These are phyloP conservation scores for Hygrophorus russula DNA, from an alignment of 768 basidiomycete species.

Conservation along the genomic window DNA sequence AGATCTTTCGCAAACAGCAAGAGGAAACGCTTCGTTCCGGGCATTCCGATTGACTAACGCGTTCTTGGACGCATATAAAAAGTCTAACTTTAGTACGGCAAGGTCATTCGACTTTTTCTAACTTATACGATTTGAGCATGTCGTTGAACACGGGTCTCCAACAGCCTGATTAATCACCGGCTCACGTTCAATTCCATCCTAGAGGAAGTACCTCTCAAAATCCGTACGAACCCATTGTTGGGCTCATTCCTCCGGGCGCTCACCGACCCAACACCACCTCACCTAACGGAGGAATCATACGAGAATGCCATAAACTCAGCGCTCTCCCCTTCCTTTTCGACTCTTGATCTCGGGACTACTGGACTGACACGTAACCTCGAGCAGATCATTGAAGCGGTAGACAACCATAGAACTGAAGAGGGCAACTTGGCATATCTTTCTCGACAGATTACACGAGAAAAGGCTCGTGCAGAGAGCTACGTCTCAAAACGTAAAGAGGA, in stretches of 20 bases:
- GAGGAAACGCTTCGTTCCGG: constrained; percentile 81
- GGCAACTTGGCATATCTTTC: constrained; percentile 83
- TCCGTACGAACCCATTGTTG: constrained; percentile 73
- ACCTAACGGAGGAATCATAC: constrained; percentile 25
- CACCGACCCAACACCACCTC: constrained; percentile 31
- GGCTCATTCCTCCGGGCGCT: constrained; percentile 68
- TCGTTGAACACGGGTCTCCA: constrained; percentile 11
- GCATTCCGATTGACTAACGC: constrained; percentile 76
- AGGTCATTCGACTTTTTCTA: constrained; percentile 40
- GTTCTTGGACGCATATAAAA: constrained; percentile 77
- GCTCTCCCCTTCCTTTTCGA: constrained; percentile 51
- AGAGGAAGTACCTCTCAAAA: constrained; percentile 74
- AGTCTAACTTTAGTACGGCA: constrained; percentile 71
- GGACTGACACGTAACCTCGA: constrained; percentile 70
- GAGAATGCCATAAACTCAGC: constrained; percentile 26
- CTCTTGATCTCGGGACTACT: constrained; percentile 59
- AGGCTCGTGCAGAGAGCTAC: constrained; percentile 64
- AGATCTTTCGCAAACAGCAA: constrained; percentile 72
- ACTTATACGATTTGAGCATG: constrained; percentile 7
- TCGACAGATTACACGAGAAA: constrained; percentile 84
- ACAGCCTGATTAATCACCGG: constrained; percentile 67
- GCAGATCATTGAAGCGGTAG: constrained; percentile 76
- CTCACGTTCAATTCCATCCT: constrained; percentile 81
- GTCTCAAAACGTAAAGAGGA: constrained; percentile 85
- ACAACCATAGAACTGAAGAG: constrained; percentile 82